phyloP scores from a whole-genome alignment of 2,329 filamentous ascomycete species.

The Colletotrichum musae region DNA sequence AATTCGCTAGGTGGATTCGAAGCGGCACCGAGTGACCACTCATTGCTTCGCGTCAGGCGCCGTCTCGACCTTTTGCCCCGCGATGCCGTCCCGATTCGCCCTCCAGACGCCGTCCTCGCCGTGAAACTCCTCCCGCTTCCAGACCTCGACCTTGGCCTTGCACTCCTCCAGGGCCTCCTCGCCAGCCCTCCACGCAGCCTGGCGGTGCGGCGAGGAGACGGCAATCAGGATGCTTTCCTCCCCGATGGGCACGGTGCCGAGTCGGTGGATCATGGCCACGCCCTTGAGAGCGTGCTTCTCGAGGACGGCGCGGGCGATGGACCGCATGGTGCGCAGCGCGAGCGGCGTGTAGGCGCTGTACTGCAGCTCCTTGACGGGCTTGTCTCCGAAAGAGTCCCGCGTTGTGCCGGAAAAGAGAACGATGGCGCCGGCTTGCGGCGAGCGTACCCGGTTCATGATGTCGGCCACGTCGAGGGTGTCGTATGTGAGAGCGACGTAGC shows the following conservation, averaged over 20 bases:
- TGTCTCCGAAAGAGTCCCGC: slow-evolving; percentile 79
- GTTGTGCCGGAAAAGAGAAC: slow-evolving; percentile 86
- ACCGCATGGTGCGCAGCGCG: slow-evolving; percentile 77
- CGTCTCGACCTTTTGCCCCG: slow-evolving; percentile 62
- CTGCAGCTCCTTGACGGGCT: slow-evolving; percentile 80
- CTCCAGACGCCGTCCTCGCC: slow-evolving; percentile 87
- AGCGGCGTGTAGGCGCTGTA: slow-evolving; percentile 82
- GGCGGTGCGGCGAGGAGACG: slow-evolving; percentile 85
- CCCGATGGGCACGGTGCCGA: slow-evolving; percentile 89
- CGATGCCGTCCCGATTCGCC: slow-evolving; percentile 83
- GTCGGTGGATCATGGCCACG: slow-evolving; percentile 85
- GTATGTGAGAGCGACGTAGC: slow-evolving; percentile 79
- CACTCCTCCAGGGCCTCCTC: slow-evolving; percentile 91
- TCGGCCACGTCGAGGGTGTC: slow-evolving; percentile 69
- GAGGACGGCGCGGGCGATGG: slow-evolving; percentile 71
- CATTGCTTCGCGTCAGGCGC: not conserved
- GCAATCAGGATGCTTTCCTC: slow-evolving; percentile 95
- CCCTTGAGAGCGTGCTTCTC: slow-evolving; percentile 76
- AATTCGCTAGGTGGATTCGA: too few relatives aligned
- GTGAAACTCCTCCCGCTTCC: slow-evolving; percentile 93
- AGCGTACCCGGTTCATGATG: slow-evolving; percentile 78
- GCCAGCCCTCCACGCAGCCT: slow-evolving; percentile 87
- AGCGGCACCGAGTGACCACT: not conserved
- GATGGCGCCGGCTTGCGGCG: slow-evolving; percentile 80
- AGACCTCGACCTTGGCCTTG: slow-evolving; percentile 92